phyloP scores from a whole-genome alignment of 345 rosid species.

The Citrus maxima region DNA sequence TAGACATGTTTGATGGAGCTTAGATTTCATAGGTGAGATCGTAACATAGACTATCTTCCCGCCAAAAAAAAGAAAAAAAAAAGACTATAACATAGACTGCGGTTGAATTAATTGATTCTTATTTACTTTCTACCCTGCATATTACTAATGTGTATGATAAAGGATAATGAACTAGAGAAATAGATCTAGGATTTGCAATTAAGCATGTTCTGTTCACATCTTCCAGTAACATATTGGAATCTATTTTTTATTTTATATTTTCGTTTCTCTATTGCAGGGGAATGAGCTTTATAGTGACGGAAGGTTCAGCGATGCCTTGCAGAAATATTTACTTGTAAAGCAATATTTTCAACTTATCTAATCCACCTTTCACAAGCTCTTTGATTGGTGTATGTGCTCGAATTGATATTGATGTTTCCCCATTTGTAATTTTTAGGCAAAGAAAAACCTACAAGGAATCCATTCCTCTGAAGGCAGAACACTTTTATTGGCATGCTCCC shows the following conservation, averaged over 20 bases:
- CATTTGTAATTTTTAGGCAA: slow-evolving; percentile 52
- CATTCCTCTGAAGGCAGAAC: slow-evolving; percentile 58
- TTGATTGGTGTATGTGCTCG: background rate
- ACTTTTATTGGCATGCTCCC: slow-evolving; percentile 76
- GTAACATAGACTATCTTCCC: too few relatives aligned
- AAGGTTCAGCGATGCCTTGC: slow-evolving; percentile 56
- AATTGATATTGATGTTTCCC: slow-evolving; percentile 4
- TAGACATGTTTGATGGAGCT: background rate
- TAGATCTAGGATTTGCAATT: background rate
- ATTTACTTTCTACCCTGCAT: background rate
- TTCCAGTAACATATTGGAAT: background rate
- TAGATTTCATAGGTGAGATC: background rate
- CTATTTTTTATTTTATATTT: background rate
- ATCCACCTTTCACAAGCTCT: background rate
- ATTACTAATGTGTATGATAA: background rate
- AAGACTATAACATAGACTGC: background rate
- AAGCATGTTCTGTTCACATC: background rate
- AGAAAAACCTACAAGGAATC: slow-evolving; percentile 68
- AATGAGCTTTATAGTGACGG: slow-evolving; percentile 86
- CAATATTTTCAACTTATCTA: slow-evolving; percentile 9
- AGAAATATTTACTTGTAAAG: slow-evolving; percentile 85
- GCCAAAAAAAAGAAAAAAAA: too few relatives aligned
- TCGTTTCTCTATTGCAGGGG: slow-evolving; percentile 49
- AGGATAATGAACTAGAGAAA: background rate
- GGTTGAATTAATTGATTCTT: background rate